Base-by-base conservation (phyloP, 2,329 filamentous ascomycete species). In the Helotiales sp. region DNA sequence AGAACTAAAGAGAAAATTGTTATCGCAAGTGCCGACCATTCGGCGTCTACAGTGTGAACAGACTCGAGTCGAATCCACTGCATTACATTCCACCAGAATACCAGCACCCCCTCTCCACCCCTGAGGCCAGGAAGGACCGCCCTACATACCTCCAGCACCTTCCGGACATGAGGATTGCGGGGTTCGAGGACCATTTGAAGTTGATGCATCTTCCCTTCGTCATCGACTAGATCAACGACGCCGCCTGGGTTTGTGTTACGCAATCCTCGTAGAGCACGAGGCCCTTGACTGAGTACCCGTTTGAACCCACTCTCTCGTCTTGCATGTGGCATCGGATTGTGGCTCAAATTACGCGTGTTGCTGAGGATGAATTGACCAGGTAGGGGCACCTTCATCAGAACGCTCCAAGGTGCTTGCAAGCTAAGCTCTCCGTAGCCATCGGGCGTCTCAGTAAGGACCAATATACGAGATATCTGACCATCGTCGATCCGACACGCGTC, bases 361-460 rank as follows among this genome's bases (percentile, higher is more conserved):
- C 86, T 80, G 22, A 85, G 71, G 58, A 80, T 79, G 19, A 91
- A 75, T 27, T 79, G 75, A 6, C 59, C 65, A 1, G 88, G 86
- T 1, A 91, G 73, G 0, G 80, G 76, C n/a, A 92, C 74, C 42
- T 84, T 85, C n/a, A 86, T 84, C 12, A 89, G 78, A 52, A 82
- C 81, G 57, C 87, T 86, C 89, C 89, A 93, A 0, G 88, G 89
- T 5, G 88, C 88, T 71, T 92, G 89, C 9, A 90, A 75, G 63
- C 86, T 90, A 15, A 93, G 73, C 67, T 89, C 84, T 47, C 84
- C 81, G 29, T 81, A 80, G 1, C 87, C 87, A 62, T 84, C 77
- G 51, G 81, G 79, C 24, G 84, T 83, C 64, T 87, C 83, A 2
- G 86, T 88, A 13, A 93, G 74, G 25, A 90, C 84, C 2, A 92